A percentile compares a stretch with the other conserved stretches of the same genome.
Conservation (phyloP, 306 rosid species). For the Quercus engelmannii region DNA sequence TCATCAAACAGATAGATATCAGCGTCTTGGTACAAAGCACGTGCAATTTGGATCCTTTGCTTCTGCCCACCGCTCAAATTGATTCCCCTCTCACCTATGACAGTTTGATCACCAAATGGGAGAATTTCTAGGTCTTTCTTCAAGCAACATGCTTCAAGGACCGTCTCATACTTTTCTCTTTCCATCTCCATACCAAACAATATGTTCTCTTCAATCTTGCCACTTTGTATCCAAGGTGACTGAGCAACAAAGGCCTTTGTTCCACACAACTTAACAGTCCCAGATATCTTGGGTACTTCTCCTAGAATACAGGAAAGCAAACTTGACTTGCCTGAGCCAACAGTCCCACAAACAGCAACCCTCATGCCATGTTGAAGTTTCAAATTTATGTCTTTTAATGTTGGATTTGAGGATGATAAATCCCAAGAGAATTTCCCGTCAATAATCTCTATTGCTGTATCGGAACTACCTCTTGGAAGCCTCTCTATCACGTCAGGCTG, state of each 20-base stretch:
- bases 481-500: conserved; percentile 53
- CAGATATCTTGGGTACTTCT: conserved; percentile 60
- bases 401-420: conserved; percentile 28
- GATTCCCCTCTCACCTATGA: conserved; percentile 85
- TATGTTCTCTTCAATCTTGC: conserved; percentile 73
- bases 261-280: conserved; percentile 66
- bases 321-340: too few relatives aligned
- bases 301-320: too few relatives aligned
- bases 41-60: conserved; percentile 83
- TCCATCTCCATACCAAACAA: conserved; percentile 76
- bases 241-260: conserved; percentile 85
- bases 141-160: conserved; percentile 78
- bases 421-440: conserved; percentile 88
- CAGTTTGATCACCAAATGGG: conserved; percentile 76
- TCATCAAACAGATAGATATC: conserved; percentile 84
- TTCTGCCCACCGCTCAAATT: conserved; percentile 91
- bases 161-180: conserved; percentile 56
- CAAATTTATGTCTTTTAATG: too few relatives aligned
- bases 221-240: conserved; percentile 92
- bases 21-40: conserved; percentile 76
- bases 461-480: conserved; percentile 61
- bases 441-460: conserved; percentile 52
- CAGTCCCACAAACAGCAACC: too few relatives aligned
- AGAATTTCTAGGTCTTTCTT: conserved; percentile 71
- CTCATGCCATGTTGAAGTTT: too few relatives aligned